These are phyloP conservation scores for Kentomonas sorsogonicus DNA, from an alignment of 208 protist species.

Conservation along the genomic window DNA sequence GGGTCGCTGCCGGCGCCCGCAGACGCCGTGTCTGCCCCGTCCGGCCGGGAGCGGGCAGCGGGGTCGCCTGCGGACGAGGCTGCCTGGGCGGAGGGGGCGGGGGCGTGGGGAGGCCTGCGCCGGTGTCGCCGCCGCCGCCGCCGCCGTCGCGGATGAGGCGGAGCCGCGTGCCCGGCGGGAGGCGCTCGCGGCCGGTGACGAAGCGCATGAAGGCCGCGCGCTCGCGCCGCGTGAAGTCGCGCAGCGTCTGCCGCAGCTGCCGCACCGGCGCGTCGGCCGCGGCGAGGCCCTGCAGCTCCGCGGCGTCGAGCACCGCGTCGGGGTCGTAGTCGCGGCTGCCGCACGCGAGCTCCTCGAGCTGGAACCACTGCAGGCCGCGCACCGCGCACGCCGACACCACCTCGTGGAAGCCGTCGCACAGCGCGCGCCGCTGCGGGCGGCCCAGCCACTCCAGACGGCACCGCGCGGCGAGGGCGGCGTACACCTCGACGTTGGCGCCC, in stretches of 20 bases:
- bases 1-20: background rate
- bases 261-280: conserved; percentile 49
- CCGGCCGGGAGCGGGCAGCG: too few species aligned
- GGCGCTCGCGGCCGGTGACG: conserved; percentile 83
- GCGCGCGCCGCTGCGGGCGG: conserved; percentile 43
- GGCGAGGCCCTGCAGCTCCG: conserved; percentile 70
- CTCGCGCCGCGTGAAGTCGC: conserved; percentile 74
- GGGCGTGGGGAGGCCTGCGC: too few species aligned
- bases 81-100: too few species aligned
- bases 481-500: conserved; percentile 46
- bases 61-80: too few species aligned
- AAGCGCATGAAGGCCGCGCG: conserved; percentile 88
- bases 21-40: background rate
- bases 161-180: conserved; percentile 72
- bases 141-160: conserved; percentile 71
- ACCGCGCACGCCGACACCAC: conserved; percentile 75
- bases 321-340: conserved; percentile 88
- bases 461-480: conserved; percentile 47
- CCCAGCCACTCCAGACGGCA: conserved; percentile 51
- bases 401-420: conserved; percentile 81
- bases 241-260: conserved; percentile 76
- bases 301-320: conserved; percentile 72
- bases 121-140: background rate
- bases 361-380: conserved; percentile 78
- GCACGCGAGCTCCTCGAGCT: conserved; percentile 89